These are phyloP conservation scores for Podosphaera aphanis DNA, from an alignment of 2,329 filamentous ascomycete species.

Conservation along the genomic window DNA sequence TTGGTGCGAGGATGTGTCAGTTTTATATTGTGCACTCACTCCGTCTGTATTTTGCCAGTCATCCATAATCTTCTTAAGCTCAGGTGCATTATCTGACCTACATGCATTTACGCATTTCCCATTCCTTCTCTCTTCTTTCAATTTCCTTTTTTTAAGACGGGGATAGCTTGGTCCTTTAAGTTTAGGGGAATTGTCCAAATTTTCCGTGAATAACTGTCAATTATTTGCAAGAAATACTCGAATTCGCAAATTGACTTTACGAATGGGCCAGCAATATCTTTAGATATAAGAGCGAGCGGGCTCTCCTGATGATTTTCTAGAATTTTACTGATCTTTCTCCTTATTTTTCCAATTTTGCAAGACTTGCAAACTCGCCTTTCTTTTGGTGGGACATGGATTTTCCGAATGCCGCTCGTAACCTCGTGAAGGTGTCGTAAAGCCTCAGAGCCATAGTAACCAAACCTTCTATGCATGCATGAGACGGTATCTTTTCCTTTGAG, in stretches of 20 bases:
- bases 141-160: not conserved
- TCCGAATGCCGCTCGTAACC: not conserved
- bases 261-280: not conserved
- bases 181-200: not conserved
- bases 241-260: not conserved
- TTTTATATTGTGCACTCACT: not conserved
- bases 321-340: not conserved
- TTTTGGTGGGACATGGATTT: not conserved
- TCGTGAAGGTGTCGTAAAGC: not conserved
- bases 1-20: not conserved
- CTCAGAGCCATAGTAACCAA: not conserved
- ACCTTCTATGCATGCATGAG: not conserved
- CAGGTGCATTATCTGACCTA: constrained; percentile 1
- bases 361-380: not conserved
- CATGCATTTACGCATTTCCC: not conserved
- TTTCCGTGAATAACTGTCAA: not conserved
- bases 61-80: not conserved
- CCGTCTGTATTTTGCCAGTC: not conserved
- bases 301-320: not conserved
- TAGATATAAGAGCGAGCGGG: not conserved
- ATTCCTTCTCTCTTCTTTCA: not conserved
- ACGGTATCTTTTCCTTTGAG: not conserved
- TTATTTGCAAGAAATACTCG: not conserved
- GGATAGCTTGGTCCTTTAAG: not conserved
- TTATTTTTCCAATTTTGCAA: not conserved